Conservation (phyloP, 805 yeast species). For the Torulaspora delbrueckii region DNA sequence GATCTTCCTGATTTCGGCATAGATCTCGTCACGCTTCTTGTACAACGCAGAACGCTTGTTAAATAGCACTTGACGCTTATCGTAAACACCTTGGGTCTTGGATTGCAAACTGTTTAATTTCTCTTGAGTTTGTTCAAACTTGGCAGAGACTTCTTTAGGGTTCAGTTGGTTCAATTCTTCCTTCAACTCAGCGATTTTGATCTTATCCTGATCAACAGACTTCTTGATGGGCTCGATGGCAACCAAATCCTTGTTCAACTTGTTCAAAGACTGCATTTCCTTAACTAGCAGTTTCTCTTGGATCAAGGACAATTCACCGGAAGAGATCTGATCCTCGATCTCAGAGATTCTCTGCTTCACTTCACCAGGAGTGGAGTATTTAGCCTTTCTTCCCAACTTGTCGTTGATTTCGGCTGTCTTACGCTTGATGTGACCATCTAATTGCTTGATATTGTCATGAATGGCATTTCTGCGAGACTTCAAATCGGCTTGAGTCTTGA, state of each 20-base stretch:
- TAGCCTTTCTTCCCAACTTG: conserved; percentile 38
- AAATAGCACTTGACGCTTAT: conserved; percentile 60
- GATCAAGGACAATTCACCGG: conserved; percentile 78
- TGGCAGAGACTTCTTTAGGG: conserved; percentile 60
- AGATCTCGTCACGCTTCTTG: conserved; percentile 63
- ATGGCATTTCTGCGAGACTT: conserved; percentile 43
- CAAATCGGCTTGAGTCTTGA: conserved; percentile 44
- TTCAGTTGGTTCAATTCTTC: conserved; percentile 50
- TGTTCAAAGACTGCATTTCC: conserved; percentile 80
- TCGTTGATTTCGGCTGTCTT: conserved; percentile 70
- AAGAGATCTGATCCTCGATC: conserved; percentile 69
- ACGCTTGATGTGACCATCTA: conserved; percentile 68
- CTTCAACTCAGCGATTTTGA: conserved; percentile 71
- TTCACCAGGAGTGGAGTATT: conserved; percentile 61
- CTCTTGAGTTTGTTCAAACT: conserved; percentile 64
- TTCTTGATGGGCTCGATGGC: conserved; percentile 69
- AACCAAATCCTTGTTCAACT: conserved; percentile 72
- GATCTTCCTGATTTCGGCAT: conserved; percentile 60
- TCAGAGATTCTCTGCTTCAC: conserved; percentile 59
- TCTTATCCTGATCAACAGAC: conserved; percentile 72
- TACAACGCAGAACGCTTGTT: conserved; percentile 62
- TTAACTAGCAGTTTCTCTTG: conserved; percentile 83
- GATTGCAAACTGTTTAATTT: conserved; percentile 62
- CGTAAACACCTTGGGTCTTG: conserved; percentile 55
- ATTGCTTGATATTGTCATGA: conserved; percentile 61